A percentile compares a stretch with the other conserved stretches of the same genome.
phyloP scores from a whole-genome alignment of 2,329 filamentous ascomycete species.

The Phaeosphaeria sp. region DNA sequence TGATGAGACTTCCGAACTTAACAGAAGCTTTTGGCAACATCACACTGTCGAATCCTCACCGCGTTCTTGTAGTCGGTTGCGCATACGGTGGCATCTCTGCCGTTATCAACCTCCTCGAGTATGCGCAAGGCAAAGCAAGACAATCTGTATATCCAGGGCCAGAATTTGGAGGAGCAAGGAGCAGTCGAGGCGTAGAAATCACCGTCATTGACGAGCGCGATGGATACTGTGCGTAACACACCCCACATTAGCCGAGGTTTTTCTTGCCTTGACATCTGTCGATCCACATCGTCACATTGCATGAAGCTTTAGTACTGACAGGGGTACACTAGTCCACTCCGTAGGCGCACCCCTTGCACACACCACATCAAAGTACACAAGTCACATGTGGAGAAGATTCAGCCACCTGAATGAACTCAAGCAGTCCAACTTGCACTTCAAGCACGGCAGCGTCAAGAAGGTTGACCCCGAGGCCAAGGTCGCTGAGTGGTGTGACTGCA shows the following conservation, averaged over 20 bases:
- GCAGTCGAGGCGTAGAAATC: conserved; percentile 67
- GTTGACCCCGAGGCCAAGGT: conserved; percentile 67
- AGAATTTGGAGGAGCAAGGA: conserved; percentile 42
- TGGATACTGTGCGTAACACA: conserved; percentile 71
- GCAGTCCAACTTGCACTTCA: conserved; percentile 65
- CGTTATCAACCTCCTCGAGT: conserved; percentile 71
- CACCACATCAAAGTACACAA: conserved; percentile 66
- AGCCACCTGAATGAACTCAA: conserved; percentile 71
- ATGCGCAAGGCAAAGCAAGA: conserved; percentile 63
- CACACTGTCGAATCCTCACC: conserved; percentile 40
- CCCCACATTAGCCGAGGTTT: conserved; percentile 25
- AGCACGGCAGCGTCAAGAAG: conserved; percentile 69
- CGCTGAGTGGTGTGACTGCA: conserved; percentile 62
- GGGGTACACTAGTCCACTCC: conserved; percentile 65
- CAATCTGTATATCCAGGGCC: conserved; percentile 50
- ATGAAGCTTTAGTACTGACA: conserved; percentile 24
- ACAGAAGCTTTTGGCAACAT: conserved; percentile 33
- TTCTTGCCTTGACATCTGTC: conserved; percentile 5
- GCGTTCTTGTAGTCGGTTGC: conserved; percentile 71
- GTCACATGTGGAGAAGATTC: conserved; percentile 74
- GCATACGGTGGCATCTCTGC: conserved; percentile 75
- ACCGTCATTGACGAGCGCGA: conserved; percentile 81
- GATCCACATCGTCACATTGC: conserved; percentile 12
- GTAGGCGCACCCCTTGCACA: conserved; percentile 79
- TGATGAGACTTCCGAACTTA: conserved; percentile 38